Conservation (phyloP, 106 monocot genomes). For the Dioscorea zingiberensis region DNA sequence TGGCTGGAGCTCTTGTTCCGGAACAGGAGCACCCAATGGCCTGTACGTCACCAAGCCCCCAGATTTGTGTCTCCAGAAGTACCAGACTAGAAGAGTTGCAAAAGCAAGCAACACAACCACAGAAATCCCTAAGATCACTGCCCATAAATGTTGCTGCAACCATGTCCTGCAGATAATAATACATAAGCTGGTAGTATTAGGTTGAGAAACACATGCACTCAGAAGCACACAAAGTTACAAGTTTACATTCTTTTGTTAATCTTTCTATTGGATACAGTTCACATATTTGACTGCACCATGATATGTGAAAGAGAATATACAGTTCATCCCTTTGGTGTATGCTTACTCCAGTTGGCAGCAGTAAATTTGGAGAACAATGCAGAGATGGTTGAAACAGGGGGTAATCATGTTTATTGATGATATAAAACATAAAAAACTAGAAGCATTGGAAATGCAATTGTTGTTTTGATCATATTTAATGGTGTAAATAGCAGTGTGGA, state of each 20-base stretch:
- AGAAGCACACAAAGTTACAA: not conserved
- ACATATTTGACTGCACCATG: too few relatives aligned
- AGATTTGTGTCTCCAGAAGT: constrained; percentile 9
- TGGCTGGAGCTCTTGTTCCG: constrained; percentile 13
- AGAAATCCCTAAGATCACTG: constrained; percentile 1
- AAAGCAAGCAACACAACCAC: not conserved
- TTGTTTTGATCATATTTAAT: too few relatives aligned
- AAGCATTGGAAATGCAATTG: too few relatives aligned
- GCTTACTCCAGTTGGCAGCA: too few relatives aligned
- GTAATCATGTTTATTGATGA: too few relatives aligned
- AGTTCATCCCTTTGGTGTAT: too few relatives aligned
- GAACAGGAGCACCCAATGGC: constrained; percentile 8
- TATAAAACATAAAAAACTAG: too few relatives aligned
- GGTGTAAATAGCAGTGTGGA: too few relatives aligned
- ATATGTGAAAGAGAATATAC: too few relatives aligned
- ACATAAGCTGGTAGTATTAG: not conserved
- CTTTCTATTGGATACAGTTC: not conserved
- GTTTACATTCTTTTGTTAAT: not conserved
- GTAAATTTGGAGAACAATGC: too few relatives aligned
- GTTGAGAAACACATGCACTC: too few relatives aligned
- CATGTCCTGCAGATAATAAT: not conserved
- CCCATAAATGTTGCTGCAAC: constrained; percentile 4
- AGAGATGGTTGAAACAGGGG: too few relatives aligned
- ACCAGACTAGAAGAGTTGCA: constrained; percentile 4
- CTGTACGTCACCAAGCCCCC: not conserved